phyloP scores from a whole-genome alignment of 2,329 filamentous ascomycete species.

The Fulvia fulva region DNA sequence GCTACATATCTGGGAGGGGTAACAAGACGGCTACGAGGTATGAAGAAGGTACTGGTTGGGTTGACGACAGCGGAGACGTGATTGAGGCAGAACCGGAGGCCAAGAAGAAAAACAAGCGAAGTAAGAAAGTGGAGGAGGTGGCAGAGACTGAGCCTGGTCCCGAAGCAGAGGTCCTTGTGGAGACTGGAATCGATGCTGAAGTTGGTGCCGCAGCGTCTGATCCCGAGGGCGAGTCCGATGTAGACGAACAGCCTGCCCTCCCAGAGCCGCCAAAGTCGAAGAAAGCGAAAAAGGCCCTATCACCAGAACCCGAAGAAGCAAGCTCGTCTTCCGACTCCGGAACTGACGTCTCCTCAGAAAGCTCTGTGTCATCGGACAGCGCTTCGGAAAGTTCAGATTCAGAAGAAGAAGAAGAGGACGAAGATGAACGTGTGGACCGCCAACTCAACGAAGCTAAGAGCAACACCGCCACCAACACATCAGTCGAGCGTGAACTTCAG shows the following conservation, averaged over 20 bases:
- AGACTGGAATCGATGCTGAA: constrained; percentile 4
- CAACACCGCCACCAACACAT: constrained; percentile 18
- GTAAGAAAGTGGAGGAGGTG: constrained; percentile 11
- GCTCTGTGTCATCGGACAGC: not conserved
- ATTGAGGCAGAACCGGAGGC: constrained; percentile 54
- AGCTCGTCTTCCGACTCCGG: not conserved
- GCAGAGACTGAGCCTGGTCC: not conserved
- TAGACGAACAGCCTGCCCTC: constrained; percentile 10
- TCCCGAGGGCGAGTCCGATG: not conserved
- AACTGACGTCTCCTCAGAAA: constrained; percentile 5
- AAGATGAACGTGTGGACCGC: constrained; percentile 13
- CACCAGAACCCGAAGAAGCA: constrained; percentile 3
- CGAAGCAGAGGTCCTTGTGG: not conserved
- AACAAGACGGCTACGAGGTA: constrained; percentile 55
- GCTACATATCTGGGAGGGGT: constrained; percentile 41
- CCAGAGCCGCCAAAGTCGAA: constrained; percentile 8
- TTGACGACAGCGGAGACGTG: constrained; percentile 72
- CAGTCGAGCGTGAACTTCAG: constrained; percentile 6
- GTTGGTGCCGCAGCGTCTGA: not conserved
- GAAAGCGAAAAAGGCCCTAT: not conserved
- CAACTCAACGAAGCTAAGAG: constrained; percentile 18
- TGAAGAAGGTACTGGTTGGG: constrained; percentile 83
- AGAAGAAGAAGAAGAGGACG: constrained; percentile 8
- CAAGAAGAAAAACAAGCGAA: constrained; percentile 28
- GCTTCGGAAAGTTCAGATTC: not conserved